Base-by-base conservation (phyloP, 495 filamentous ascomycete species). In the Aspergillus nanangensis region DNA sequence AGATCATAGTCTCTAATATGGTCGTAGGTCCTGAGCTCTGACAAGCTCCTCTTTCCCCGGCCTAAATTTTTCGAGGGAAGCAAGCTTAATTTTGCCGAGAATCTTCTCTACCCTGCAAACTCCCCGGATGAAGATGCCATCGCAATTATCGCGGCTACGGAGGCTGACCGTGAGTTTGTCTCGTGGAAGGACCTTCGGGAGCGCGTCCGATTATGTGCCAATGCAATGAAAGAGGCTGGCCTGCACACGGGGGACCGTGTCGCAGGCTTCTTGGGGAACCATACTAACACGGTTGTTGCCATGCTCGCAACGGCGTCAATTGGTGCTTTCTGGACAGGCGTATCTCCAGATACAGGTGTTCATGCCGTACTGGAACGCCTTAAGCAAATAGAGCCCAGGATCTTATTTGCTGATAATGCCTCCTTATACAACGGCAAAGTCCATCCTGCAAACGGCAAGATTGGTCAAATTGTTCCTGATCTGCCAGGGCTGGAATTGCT, bases 251-350 rank as follows among this genome's bases (percentile, higher is more conserved):
- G 85, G 15, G 83, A 89, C 56, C 77, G 87, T 31, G 82, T 95
- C 29, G 88, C 88, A 11, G 89, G 90, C 10, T 94, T 87, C 54
- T 79, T 95, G 19, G 90, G 87, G 4, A 96, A 96, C 59, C 90
- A 95, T 57, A 75, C 76, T 10, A 83, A 91, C 53, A 82, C 90
- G 0, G 71, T 96, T 9, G 79, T 95, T n/a, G 86, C 84, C 10
- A 89, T 95, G 83, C 76, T 96, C 25, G 84, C 88, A 11, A 76
- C 86, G 9, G 79, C 88, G 3, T 80, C 87, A 2, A 63, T 95
- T 10, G 90, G 90, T 15, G 89, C 86, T n/a, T 78, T 92, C 33
- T 96, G 90, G 90, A 92, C 90, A 1, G 87, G 87, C 2, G 84
- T 94, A 35, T 91, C 86, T 51, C 86, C 88, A 0, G 88, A 94